Percentiles rank a stretch among this genome's conserved stretches.
These are phyloP conservation scores for Lobosporangium transversale DNA, from an alignment of 192 early-diverging fungal genomes.

Conservation along the genomic window DNA sequence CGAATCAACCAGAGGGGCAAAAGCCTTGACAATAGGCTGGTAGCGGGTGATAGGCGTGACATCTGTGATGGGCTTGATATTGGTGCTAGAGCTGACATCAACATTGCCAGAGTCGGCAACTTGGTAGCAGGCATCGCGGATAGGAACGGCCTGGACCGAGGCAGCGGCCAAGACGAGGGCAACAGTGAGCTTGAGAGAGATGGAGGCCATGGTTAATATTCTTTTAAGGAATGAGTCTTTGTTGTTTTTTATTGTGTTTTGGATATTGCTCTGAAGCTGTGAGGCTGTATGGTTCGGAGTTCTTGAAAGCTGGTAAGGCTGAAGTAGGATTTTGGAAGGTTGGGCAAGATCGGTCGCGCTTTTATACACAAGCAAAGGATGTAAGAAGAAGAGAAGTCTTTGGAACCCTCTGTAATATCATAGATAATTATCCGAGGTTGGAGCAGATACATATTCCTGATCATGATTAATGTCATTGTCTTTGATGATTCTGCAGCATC, in stretches of 20 bases:
- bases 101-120: conserved; percentile 14
- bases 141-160: conserved; percentile 19
- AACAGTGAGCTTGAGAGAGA: conserved; percentile 21
- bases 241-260: not conserved
- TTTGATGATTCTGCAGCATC: too few species aligned
- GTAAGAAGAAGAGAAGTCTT: too few species aligned
- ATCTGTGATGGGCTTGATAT: conserved; percentile 23
- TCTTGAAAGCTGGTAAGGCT: not conserved
- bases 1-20: conserved; percentile 22
- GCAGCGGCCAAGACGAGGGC: conserved; percentile 15
- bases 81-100: conserved; percentile 20
- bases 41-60: conserved; percentile 38
- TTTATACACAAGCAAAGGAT: too few species aligned
- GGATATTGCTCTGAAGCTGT: not conserved
- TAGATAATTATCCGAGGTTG: too few species aligned
- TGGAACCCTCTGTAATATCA: too few species aligned
- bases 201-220: not conserved
- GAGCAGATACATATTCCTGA: too few species aligned
- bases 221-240: not conserved
- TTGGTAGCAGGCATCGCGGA: conserved; percentile 22
- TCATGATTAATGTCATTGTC: too few species aligned
- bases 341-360: too few species aligned
- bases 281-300: too few species aligned
- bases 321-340: not conserved
- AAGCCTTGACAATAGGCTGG: conserved; percentile 37